phyloP scores from a whole-genome alignment of 495 filamentous ascomycete genomes.

The Astrocystis sublimbata region DNA sequence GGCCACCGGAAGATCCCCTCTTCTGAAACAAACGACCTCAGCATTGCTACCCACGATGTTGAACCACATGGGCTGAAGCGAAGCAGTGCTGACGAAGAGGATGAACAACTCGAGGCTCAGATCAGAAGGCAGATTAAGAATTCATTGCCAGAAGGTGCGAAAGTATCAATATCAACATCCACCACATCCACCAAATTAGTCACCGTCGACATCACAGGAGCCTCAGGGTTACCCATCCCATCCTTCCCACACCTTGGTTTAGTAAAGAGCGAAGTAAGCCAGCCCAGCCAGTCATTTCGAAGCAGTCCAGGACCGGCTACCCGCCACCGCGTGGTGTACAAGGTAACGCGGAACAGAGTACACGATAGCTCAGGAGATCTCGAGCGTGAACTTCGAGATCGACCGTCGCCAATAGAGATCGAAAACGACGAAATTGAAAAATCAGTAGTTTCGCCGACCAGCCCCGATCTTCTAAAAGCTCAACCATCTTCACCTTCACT shows the following conservation, averaged over 20 bases:
- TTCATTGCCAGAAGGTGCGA: constrained; percentile 48
- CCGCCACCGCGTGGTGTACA: constrained; percentile 46
- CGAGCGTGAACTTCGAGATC: not conserved
- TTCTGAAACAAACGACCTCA: constrained; percentile 22
- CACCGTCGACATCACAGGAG: constrained; percentile 69
- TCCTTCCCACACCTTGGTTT: constrained; percentile 69
- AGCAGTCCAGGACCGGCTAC: constrained; percentile 18
- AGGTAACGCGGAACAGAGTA: constrained; percentile 41
- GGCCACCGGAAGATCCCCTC: constrained; percentile 18
- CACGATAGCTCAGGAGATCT: constrained; percentile 18
- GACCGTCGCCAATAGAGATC: constrained; percentile 35
- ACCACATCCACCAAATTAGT: constrained; percentile 67
- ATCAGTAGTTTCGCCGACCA: constrained; percentile 19
- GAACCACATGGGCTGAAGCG: constrained; percentile 41
- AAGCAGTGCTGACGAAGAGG: constrained; percentile 37
- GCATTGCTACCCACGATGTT: constrained; percentile 50
- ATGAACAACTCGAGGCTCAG: constrained; percentile 41
- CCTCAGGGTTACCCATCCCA: constrained; percentile 57
- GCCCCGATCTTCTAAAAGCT: constrained; percentile 7
- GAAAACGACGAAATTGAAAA: constrained; percentile 36
- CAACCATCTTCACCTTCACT: constrained; percentile 29
- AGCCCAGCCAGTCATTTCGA: constrained; percentile 13
- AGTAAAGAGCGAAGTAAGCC: constrained; percentile 52
- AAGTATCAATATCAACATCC: constrained; percentile 66
- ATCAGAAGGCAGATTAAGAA: constrained; percentile 49